phyloP scores from a whole-genome alignment of 2,329 filamentous ascomycete species.

The Byssochlamys sp. region DNA sequence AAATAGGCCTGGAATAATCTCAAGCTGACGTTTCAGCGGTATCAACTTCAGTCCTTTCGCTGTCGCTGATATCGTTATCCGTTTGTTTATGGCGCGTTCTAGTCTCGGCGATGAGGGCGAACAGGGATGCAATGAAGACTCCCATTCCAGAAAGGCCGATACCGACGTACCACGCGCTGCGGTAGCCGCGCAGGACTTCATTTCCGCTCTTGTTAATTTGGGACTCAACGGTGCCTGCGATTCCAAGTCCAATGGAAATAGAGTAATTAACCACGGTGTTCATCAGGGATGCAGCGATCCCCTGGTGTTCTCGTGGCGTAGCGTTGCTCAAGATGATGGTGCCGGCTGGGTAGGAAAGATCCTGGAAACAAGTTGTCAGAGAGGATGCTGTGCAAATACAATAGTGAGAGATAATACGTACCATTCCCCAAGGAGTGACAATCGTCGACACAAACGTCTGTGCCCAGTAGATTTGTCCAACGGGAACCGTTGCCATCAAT shows the following conservation, averaged over 20 bases:
- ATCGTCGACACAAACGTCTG: slow-evolving; percentile 16
- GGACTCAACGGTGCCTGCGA: slow-evolving; percentile 53
- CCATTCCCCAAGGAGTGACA: slow-evolving; percentile 11
- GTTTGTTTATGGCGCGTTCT: not conserved
- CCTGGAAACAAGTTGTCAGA: slow-evolving; percentile 41
- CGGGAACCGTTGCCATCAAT: slow-evolving; percentile 27
- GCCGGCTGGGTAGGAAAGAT: slow-evolving; percentile 54
- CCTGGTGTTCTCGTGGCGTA: slow-evolving; percentile 36
- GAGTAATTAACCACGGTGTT: slow-evolving; percentile 57
- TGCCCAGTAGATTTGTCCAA: slow-evolving; percentile 33
- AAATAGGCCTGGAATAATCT: not conserved
- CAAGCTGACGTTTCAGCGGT: not conserved
- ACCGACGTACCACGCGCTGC: slow-evolving; percentile 28
- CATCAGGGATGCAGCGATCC: slow-evolving; percentile 45
- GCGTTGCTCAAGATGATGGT: slow-evolving; percentile 49
- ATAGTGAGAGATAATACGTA: slow-evolving; percentile 5
- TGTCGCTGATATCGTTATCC: not conserved
- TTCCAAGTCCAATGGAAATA: slow-evolving; percentile 53
- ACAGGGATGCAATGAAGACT: not conserved
- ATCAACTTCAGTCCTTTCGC: not conserved
- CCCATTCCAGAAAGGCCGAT: slow-evolving; percentile 14
- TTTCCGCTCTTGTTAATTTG: slow-evolving; percentile 28
- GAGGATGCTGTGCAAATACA: not conserved
- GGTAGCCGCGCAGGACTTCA: slow-evolving; percentile 22
- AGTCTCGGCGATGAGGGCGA: not conserved